Percentiles rank a stretch among this genome's conserved stretches.
These are phyloP conservation scores for Acarospora socialis DNA, from an alignment of 2,329 filamentous ascomycete genomes.

Conservation along the genomic window DNA sequence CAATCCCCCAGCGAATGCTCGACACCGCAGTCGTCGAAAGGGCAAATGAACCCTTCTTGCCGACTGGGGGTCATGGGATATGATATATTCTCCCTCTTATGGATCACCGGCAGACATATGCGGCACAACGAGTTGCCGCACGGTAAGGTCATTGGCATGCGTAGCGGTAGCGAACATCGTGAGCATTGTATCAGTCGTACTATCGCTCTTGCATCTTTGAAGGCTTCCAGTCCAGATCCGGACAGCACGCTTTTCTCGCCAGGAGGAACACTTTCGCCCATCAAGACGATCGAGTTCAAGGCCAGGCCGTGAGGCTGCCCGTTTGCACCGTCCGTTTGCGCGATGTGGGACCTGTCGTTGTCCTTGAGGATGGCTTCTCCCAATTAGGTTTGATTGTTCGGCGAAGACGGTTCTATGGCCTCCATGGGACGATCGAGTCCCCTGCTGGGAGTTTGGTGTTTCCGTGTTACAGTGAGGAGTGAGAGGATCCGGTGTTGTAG, in stretches of 20 bases:
- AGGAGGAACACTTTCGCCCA: conserved; percentile 26
- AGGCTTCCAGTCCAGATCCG: conserved; percentile 30
- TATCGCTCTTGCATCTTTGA: conserved; percentile 45
- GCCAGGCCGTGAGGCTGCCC: too few relatives aligned
- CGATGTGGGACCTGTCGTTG: too few relatives aligned
- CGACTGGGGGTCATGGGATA: conserved; percentile 59
- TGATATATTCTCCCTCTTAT: conserved; percentile 54
- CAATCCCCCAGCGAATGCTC: conserved; percentile 70
- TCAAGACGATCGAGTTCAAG: too few relatives aligned
- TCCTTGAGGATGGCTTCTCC: too few relatives aligned
- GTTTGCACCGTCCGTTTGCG: too few relatives aligned
- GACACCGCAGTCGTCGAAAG: conserved; percentile 48
- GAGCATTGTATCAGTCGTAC: conserved; percentile 67
- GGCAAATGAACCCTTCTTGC: conserved; percentile 58
- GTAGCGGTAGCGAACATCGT: conserved; percentile 54
- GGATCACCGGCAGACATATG: conserved; percentile 54
- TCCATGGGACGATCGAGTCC: too few relatives aligned
- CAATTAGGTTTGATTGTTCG: too few relatives aligned
- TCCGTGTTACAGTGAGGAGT: too few relatives aligned
- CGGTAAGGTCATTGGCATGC: conserved; percentile 58
- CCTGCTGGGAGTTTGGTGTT: too few relatives aligned
- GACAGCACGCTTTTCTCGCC: conserved; percentile 20
- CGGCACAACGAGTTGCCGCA: conserved; percentile 71
- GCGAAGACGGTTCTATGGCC: too few relatives aligned
- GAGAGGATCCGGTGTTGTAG: too few relatives aligned